Percentiles rank a stretch among this genome's conserved stretches.
phyloP scores from a whole-genome alignment of 345 rosid species.

The Arabidopsis thaliana region DNA sequence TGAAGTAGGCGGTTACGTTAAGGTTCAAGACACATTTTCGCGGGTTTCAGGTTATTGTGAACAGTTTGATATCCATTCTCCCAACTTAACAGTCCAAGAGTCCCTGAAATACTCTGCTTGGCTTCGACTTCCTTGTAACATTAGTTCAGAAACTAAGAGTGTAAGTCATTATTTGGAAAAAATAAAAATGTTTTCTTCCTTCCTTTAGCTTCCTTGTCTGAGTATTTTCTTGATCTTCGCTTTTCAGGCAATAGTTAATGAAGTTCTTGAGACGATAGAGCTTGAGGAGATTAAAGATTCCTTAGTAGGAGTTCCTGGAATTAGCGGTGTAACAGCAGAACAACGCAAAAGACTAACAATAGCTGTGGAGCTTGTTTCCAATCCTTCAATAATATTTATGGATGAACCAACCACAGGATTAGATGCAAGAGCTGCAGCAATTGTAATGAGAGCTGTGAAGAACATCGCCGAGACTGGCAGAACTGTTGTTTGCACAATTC shows the following conservation, averaged over 20 bases:
- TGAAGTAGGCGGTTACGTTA: constrained; percentile 58
- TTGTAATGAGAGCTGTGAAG: constrained; percentile 58
- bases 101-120: constrained; percentile 62
- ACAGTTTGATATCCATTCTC: constrained; percentile 67
- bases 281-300: constrained; percentile 52
- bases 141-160: constrained; percentile 35
- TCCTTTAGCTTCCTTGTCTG: neutral
- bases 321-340: constrained; percentile 53
- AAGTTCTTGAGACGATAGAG: constrained; percentile 54
- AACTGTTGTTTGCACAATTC: constrained; percentile 60
- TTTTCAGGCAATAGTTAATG: constrained; percentile 46
- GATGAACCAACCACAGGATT: constrained; percentile 61
- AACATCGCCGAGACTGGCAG: constrained; percentile 53
- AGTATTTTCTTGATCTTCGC: constrained; percentile 10
- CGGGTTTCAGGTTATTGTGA: constrained; percentile 70
- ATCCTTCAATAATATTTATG: constrained; percentile 59
- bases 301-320: constrained; percentile 48
- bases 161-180: neutral
- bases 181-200: neutral
- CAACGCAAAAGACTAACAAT: constrained; percentile 56
- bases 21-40: constrained; percentile 65
- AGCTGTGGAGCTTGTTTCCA: constrained; percentile 57
- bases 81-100: constrained; percentile 61
- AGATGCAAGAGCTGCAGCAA: constrained; percentile 63
- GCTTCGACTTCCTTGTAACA: constrained; percentile 50